phyloP scores from a whole-genome alignment of 2,329 filamentous ascomycete genomes.

The Elsinoe fawcettii region DNA sequence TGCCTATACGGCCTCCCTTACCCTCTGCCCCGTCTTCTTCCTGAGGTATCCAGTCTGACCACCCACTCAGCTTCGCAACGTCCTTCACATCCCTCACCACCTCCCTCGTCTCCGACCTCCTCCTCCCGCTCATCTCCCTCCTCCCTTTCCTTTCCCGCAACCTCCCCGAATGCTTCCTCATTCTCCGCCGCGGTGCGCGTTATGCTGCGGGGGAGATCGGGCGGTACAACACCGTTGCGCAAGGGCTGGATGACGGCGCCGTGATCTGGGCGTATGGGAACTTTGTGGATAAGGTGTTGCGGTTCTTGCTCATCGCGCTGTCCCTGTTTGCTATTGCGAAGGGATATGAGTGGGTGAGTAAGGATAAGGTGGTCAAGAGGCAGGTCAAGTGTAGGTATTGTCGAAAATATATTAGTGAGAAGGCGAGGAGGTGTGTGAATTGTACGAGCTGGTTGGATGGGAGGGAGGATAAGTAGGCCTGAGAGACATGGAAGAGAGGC shows the following conservation, averaged over 20 bases:
- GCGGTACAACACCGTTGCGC: conserved; percentile 60
- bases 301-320: conserved; percentile 59
- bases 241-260: conserved; percentile 63
- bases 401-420: conserved; percentile 53
- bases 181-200: conserved; percentile 52
- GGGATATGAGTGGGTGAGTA: conserved; percentile 53
- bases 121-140: conserved; percentile 62
- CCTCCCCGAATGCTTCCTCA: conserved; percentile 66
- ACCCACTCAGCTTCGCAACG: conserved; percentile 54
- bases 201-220: conserved; percentile 36
- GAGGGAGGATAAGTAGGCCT: conserved; percentile 39
- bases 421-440: conserved; percentile 50
- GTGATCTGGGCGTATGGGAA: conserved; percentile 66
- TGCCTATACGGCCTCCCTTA: no score
- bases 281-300: conserved; percentile 57
- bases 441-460: conserved; percentile 54
- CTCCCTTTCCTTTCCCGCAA: conserved; percentile 63
- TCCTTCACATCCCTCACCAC: conserved; percentile 65
- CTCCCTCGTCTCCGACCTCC: conserved; percentile 61
- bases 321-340: conserved; percentile 58
- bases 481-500: background rate
- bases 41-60: no score
- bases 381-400: conserved; percentile 63
- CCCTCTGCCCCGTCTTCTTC: no score
- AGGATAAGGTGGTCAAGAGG: conserved; percentile 64